Evolutionary conservation across 768 basidiomycete genomes (phyloP).

Genomic region (Terana coerulea): DNA sequence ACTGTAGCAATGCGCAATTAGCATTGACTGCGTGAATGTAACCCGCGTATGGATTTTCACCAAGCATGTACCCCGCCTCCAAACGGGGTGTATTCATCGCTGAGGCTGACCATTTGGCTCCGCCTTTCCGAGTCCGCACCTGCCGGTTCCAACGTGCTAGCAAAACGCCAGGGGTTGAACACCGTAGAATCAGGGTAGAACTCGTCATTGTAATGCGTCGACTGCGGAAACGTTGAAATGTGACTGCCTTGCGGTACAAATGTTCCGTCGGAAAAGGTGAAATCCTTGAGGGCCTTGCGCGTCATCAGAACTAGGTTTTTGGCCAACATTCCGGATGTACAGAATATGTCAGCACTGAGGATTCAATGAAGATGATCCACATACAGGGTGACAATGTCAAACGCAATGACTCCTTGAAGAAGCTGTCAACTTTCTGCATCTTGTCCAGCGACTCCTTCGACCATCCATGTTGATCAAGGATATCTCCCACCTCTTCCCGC

Average conservation of each 20-base stretch:
- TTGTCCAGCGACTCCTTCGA: slow-evolving; percentile 23
- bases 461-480: slow-evolving; percentile 7
- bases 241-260: slow-evolving; percentile 21
- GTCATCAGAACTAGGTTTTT: slow-evolving; percentile 24
- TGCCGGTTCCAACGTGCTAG: slow-evolving; percentile 22
- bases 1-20: neutral
- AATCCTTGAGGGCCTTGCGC: slow-evolving; percentile 28
- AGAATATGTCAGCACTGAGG: neutral
- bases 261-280: slow-evolving; percentile 33
- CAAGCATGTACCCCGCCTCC: slow-evolving; percentile 5
- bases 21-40: too few relatives aligned
- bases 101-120: too few relatives aligned
- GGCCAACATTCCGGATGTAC: too few relatives aligned
- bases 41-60: too few relatives aligned
- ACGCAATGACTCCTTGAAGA: slow-evolving; percentile 32
- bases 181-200: slow-evolving; percentile 18
- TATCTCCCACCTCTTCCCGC: slow-evolving; percentile 26
- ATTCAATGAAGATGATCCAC: too few relatives aligned
- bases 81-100: too few relatives aligned
- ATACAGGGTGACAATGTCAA: slow-evolving; percentile 19
- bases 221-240: slow-evolving; percentile 14
- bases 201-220: slow-evolving; percentile 21
- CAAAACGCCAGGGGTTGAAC: slow-evolving; percentile 50
- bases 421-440: slow-evolving; percentile 32
- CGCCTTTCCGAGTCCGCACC: slow-evolving; percentile 19